Conservation (phyloP, 495 filamentous ascomycete species). For the Penicillium silybi region DNA sequence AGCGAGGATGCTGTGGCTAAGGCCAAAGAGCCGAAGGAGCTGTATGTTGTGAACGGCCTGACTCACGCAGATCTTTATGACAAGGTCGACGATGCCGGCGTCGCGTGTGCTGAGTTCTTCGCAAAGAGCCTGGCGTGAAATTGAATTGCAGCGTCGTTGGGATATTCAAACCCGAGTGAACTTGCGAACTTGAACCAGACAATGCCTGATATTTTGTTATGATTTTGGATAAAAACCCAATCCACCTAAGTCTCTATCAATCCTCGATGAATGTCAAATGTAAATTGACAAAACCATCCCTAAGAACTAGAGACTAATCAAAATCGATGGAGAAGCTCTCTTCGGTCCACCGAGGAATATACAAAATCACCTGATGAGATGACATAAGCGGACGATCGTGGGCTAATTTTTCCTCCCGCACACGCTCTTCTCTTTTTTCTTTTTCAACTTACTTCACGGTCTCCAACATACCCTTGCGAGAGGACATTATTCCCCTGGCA, state of each 20-base stretch:
- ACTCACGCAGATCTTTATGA: conserved; percentile 40
- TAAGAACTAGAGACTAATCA: too few species aligned
- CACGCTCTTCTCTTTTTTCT: conserved; percentile 14
- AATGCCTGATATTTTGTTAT: too few species aligned
- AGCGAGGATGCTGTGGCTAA: conserved; percentile 25
- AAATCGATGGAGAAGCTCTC: neutral
- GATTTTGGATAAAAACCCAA: too few species aligned
- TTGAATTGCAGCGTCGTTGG: neutral
- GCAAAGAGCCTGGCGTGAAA: conserved; percentile 4
- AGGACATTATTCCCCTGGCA: conserved; percentile 21
- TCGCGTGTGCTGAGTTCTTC: conserved; percentile 34
- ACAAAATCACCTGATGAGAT: neutral
- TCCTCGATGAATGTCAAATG: too few species aligned
- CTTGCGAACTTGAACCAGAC: too few species aligned
- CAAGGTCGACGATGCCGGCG: conserved; percentile 17
- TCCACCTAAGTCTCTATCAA: too few species aligned
- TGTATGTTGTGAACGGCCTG: conserved; percentile 29
- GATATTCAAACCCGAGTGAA: neutral
- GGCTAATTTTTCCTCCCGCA: conserved; percentile 8
- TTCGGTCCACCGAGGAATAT: neutral
- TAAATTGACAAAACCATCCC: too few species aligned
- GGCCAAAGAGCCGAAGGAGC: conserved; percentile 36
- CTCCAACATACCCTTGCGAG: conserved; percentile 43
- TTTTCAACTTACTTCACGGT: conserved; percentile 34
- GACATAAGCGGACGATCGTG: neutral